These are phyloP conservation scores for Didymella arachidicola DNA, from an alignment of 2,329 filamentous ascomycete species.

Conservation along the genomic window DNA sequence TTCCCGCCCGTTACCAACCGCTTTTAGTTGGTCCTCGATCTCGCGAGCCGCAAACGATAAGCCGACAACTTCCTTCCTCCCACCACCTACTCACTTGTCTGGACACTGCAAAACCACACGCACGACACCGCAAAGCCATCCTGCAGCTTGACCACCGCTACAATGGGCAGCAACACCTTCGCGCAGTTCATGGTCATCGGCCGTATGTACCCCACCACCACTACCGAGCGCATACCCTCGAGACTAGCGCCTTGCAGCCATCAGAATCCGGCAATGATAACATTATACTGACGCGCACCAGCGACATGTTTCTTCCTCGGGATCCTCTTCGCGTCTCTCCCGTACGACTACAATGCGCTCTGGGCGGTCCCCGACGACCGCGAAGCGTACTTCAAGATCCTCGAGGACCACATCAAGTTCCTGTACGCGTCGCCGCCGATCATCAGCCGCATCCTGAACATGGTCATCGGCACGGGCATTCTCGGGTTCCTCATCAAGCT, in stretches of 20 bases:
- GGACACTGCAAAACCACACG: conserved; percentile 13
- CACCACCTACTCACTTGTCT: conserved; percentile 16
- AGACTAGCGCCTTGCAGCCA: not conserved
- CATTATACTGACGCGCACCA: conserved; percentile 32
- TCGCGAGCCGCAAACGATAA: conserved; percentile 33
- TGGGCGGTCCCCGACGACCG: conserved; percentile 74
- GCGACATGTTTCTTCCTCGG: conserved; percentile 95
- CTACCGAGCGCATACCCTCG: not conserved
- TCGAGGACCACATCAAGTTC: conserved; percentile 90
- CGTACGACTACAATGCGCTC: conserved; percentile 92
- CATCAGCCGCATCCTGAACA: conserved; percentile 91
- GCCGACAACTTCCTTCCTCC: conserved; percentile 28
- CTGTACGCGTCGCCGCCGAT: conserved; percentile 90
- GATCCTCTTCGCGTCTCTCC: conserved; percentile 94
- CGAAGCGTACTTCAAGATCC: conserved; percentile 77
- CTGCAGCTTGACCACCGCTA: conserved; percentile 14
- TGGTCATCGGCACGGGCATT: conserved; percentile 86
- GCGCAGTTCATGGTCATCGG: conserved; percentile 97
- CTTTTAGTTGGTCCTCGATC: conserved; percentile 20
- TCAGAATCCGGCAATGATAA: too few species aligned
- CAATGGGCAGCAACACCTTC: conserved; percentile 67
- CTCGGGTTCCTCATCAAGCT: conserved; percentile 92
- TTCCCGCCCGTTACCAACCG: conserved; percentile 17
- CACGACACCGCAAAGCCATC: conserved; percentile 16
- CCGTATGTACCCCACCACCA: conserved; percentile 71